Percentiles rank a stretch among this genome's conserved stretches.
Evolutionary conservation across 345 rosid species (phyloP).

Genomic region (Citrus inodora): DNA sequence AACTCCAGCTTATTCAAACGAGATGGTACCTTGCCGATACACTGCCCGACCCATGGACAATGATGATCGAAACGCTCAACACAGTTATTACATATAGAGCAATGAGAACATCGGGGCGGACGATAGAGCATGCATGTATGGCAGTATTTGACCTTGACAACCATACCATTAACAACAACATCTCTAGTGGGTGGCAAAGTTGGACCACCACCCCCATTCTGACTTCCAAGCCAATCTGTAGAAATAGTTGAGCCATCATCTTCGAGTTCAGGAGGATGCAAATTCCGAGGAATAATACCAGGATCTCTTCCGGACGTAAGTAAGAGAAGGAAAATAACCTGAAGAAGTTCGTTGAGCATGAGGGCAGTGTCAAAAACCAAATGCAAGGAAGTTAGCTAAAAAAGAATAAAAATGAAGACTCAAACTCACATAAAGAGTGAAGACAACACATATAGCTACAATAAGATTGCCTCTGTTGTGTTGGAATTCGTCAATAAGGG

Average conservation of each 20-base stretch:
- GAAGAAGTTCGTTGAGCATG: slow-evolving; percentile 18
- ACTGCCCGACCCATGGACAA: slow-evolving; percentile 99
- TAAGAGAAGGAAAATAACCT: slow-evolving; percentile 72
- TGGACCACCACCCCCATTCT: slow-evolving; percentile 28
- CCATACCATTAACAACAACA: slow-evolving; percentile 57
- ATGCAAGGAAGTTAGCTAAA: background rate
- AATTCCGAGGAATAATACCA: slow-evolving; percentile 84
- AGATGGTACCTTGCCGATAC: slow-evolving; percentile 75
- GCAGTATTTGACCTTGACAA: slow-evolving; percentile 78
- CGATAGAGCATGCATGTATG: slow-evolving; percentile 92
- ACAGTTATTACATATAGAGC: slow-evolving; percentile 92
- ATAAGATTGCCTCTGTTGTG: slow-evolving; percentile 40
- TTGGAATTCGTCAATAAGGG: slow-evolving; percentile 47
- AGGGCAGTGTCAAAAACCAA: background rate
- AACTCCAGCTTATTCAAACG: background rate
- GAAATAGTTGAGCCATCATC: slow-evolving; percentile 56
- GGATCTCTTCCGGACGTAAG: slow-evolving; percentile 94
- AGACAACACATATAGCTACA: slow-evolving; percentile 33
- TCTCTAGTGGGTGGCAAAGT: slow-evolving; percentile 69
- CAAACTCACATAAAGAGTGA: slow-evolving; percentile 52
- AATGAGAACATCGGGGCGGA: slow-evolving; percentile 93
- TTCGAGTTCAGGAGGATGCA: slow-evolving; percentile 71
- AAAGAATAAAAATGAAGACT: background rate
- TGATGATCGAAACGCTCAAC: slow-evolving; percentile 96
- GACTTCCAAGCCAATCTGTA: slow-evolving; percentile 45